Conservation (phyloP, 177 flowering plant genomes). For the Vitis hybrid region DNA sequence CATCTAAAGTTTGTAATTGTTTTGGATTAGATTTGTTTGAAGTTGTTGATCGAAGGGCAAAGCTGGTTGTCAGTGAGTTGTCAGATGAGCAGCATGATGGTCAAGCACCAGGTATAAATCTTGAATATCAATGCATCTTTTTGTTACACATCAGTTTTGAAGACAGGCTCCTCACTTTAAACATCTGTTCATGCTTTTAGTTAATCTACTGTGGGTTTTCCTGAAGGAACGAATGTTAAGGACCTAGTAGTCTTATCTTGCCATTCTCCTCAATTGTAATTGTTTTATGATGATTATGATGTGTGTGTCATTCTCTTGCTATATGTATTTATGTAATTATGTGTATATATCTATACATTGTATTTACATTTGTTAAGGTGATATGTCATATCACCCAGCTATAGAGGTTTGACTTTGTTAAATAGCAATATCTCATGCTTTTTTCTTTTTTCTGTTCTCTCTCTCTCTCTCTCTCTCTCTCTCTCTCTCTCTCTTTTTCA, state of each 20-base stretch:
- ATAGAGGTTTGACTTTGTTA: neutral
- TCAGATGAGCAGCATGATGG: slow-evolving; percentile 63
- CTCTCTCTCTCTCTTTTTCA: slow-evolving; percentile 8
- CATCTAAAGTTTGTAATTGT: neutral
- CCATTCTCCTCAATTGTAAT: neutral
- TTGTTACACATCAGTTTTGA: neutral
- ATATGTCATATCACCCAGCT: no score
- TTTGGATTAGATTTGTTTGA: slow-evolving; percentile 74
- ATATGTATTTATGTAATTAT: no score
- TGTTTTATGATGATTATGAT: neutral
- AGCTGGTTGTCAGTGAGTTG: slow-evolving; percentile 77
- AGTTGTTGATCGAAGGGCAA: slow-evolving; percentile 93
- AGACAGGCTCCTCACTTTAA: neutral
- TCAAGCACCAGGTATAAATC: slow-evolving; percentile 52
- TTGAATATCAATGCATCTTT: neutral
- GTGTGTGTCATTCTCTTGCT: no score
- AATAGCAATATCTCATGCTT: neutral
- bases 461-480: neutral
- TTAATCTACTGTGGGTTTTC: neutral
- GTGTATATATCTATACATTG: no score
- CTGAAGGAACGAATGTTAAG: neutral
- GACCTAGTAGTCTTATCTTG: neutral
- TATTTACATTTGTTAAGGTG: no score
- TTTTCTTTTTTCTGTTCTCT: neutral
- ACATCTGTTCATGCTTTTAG: neutral